phyloP scores from a whole-genome alignment of 1,284 basidiomycete genomes.

The Anthracocystis panici-leucophaei region DNA sequence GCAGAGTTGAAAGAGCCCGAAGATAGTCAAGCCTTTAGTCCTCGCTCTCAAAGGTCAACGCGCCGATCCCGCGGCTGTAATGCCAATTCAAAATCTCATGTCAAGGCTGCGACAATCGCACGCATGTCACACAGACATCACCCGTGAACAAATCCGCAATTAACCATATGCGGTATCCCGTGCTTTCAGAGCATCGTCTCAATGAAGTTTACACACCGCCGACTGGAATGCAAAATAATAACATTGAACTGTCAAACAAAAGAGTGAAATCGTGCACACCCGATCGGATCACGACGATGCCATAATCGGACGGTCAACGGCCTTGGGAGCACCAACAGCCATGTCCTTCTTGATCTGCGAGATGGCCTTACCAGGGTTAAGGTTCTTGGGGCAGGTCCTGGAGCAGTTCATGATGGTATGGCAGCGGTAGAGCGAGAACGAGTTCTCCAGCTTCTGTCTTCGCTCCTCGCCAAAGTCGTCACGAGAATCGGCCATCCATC shows the following conservation, averaged over 20 bases:
- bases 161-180: no score
- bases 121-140: no score
- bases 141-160: no score
- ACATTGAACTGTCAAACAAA: not conserved
- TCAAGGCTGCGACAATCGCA: no score
- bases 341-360: constrained; percentile 69
- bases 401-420: constrained; percentile 95
- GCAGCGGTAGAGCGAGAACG: constrained; percentile 85
- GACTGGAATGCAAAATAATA: constrained; percentile 4
- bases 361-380: constrained; percentile 75
- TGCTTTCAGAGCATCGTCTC: not conserved
- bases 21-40: no score
- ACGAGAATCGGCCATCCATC: constrained; percentile 97
- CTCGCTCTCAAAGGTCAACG: no score
- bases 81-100: no score
- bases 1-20: no score
- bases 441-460: constrained; percentile 92
- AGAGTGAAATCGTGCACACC: not conserved
- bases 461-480: constrained; percentile 85
- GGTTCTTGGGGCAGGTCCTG: constrained; percentile 92
- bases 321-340: constrained; percentile 63
- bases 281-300: constrained; percentile 39
- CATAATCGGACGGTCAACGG: constrained; percentile 61
- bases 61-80: no score
- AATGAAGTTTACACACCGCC: not conserved